These are phyloP conservation scores for Microdochium trichocladiopsis DNA, from an alignment of 2,329 filamentous ascomycete species.

Conservation along the genomic window DNA sequence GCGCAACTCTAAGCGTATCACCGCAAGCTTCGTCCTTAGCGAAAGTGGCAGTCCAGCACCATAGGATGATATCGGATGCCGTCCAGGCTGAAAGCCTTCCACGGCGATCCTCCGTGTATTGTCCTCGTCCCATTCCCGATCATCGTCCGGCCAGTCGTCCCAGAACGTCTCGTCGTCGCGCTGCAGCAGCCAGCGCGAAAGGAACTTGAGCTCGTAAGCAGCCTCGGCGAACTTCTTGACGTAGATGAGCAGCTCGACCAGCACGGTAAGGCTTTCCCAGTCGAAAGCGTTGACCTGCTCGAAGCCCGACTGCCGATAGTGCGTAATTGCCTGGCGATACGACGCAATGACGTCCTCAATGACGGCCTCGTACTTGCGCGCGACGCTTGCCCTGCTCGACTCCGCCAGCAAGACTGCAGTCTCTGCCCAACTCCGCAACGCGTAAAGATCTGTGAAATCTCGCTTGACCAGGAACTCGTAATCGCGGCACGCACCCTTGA, in stretches of 20 bases:
- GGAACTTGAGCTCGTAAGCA: slow-evolving; percentile 59
- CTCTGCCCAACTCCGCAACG: slow-evolving; percentile 49
- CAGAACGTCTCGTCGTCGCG: slow-evolving; percentile 69
- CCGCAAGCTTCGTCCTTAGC: slow-evolving; percentile 73
- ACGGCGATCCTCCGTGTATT: slow-evolving; percentile 60
- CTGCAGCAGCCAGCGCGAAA: slow-evolving; percentile 78
- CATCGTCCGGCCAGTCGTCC: slow-evolving; percentile 65
- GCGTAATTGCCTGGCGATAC: slow-evolving; percentile 39
- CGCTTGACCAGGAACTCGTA: slow-evolving; percentile 48
- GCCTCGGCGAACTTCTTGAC: slow-evolving; percentile 57
- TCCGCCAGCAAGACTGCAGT: slow-evolving; percentile 41
- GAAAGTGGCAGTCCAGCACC: slow-evolving; percentile 72
- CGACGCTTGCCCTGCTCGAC: slow-evolving; percentile 26
- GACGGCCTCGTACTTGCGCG: slow-evolving; percentile 26
- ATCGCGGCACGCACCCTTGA: slow-evolving; percentile 46
- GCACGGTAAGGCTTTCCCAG: slow-evolving; percentile 84
- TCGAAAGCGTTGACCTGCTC: slow-evolving; percentile 32
- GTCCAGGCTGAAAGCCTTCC: slow-evolving; percentile 49
- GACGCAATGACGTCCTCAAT: slow-evolving; percentile 33
- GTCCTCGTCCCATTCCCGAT: slow-evolving; percentile 81
- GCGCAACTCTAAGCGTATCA: slow-evolving; percentile 70
- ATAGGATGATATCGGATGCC: slow-evolving; percentile 53
- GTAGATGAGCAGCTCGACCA: slow-evolving; percentile 71
- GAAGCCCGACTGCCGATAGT: slow-evolving; percentile 25
- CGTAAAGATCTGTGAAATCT: slow-evolving; percentile 44